A percentile compares a stretch with the other conserved stretches of the same genome.
These are phyloP conservation scores for Epithele typhae DNA, from an alignment of 768 basidiomycete species.

Conservation along the genomic window DNA sequence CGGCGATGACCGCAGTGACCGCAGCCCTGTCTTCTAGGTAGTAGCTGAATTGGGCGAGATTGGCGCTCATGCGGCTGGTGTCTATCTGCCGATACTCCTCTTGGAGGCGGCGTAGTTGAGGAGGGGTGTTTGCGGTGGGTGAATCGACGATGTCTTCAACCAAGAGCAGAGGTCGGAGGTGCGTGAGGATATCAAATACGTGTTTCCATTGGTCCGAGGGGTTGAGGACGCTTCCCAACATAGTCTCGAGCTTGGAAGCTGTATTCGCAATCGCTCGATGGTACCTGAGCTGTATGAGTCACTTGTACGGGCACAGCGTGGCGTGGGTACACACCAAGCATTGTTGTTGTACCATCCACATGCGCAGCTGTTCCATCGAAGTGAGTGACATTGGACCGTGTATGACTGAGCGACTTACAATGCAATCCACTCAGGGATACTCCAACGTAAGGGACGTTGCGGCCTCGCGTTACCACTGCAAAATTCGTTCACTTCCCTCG, in stretches of 20 bases:
- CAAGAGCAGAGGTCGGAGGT: conserved; percentile 1
- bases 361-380: conserved; percentile 8
- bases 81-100: conserved; percentile 1
- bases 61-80: not conserved
- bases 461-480: conserved; percentile 1
- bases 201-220: not conserved
- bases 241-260: too few species aligned
- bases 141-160: conserved; percentile 4
- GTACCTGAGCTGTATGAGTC: too few species aligned
- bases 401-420: conserved; percentile 9
- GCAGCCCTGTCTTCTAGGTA: not conserved
- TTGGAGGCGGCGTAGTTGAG: conserved; percentile 5
- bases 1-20: not conserved
- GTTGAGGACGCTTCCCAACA: too few species aligned
- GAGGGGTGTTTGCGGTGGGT: too few species aligned
- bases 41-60: not conserved
- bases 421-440: conserved; percentile 8
- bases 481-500: conserved; percentile 10
- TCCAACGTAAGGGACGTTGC: not conserved
- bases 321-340: not conserved
- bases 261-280: too few species aligned
- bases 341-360: conserved; percentile 14
- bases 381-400: too few species aligned
- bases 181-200: not conserved
- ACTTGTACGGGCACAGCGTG: too few species aligned